phyloP scores from a whole-genome alignment of 139 green algal genomes.

The Edaphochlamys debaryana region DNA sequence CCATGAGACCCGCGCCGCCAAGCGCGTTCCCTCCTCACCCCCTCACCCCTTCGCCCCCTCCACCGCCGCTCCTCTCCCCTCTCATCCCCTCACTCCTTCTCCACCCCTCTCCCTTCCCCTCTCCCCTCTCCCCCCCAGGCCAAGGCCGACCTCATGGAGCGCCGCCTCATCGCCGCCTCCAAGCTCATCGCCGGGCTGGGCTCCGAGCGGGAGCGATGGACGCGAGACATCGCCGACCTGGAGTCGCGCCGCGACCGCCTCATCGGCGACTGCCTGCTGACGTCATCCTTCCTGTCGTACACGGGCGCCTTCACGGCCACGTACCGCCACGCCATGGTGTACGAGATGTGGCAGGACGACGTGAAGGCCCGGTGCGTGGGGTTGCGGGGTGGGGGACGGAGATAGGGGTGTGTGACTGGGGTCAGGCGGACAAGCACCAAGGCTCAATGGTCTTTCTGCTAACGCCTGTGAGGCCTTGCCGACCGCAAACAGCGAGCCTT shows the following conservation, averaged over 20 bases:
- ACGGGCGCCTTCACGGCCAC: conserved; percentile 87
- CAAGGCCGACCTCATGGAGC: conserved; percentile 89
- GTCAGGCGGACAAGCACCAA: no score
- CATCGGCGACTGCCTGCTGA: conserved; percentile 87
- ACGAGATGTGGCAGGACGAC: conserved; percentile 82
- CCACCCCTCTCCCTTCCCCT: no score
- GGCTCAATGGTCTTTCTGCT: no score
- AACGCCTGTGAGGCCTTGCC: no score
- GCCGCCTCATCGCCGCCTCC: conserved; percentile 79
- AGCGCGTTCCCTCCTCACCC: neutral
- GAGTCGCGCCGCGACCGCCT: conserved; percentile 60
- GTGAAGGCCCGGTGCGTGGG: no score
- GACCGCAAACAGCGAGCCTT: no score
- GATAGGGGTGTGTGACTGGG: no score
- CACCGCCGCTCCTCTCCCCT: no score
- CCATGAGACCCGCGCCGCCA: no score
- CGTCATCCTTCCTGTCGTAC: conserved; percentile 84
- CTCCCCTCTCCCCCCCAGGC: conserved; percentile 41
- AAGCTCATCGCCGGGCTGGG: conserved; percentile 79
- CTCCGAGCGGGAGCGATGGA: conserved; percentile 83
- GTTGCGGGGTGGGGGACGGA: no score
- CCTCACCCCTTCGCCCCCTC: no score
- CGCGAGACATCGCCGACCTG: conserved; percentile 73
- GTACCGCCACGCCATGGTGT: conserved; percentile 81
- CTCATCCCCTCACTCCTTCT: no score